A percentile compares a stretch with the other conserved stretches of the same genome.
phyloP scores from a whole-genome alignment of 352 stramenopile genomes.

The Globisporangium apiculatum region DNA sequence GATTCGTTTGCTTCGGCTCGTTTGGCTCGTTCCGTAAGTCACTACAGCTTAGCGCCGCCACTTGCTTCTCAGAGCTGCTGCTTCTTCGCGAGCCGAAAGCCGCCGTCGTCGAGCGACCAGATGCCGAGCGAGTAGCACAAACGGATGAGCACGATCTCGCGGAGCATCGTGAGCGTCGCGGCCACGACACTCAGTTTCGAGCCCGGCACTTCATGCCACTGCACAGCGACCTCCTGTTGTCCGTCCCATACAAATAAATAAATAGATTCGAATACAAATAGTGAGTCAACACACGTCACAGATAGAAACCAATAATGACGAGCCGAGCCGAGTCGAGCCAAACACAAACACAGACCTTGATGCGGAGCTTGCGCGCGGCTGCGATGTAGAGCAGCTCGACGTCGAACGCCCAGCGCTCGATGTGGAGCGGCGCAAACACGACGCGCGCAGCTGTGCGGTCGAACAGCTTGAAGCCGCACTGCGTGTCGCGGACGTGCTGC shows the following conservation, averaged over 20 bases:
- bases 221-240: slow-evolving; percentile 84
- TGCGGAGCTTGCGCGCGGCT: slow-evolving; percentile 35
- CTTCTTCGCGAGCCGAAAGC: slow-evolving; percentile 37
- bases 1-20: not conserved
- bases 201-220: slow-evolving; percentile 89
- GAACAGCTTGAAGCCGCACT: slow-evolving; percentile 95
- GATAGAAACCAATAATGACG: not conserved
- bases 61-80: not conserved
- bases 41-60: too few relatives aligned
- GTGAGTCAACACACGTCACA: slow-evolving; percentile 1
- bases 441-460: slow-evolving; percentile 72
- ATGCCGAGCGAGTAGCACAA: slow-evolving; percentile 88
- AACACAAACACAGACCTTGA: slow-evolving; percentile 33
- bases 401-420: slow-evolving; percentile 93
- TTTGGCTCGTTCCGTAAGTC: not conserved
- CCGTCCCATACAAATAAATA: slow-evolving; percentile 6
- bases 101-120: slow-evolving; percentile 72
- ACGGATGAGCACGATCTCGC: slow-evolving; percentile 88
- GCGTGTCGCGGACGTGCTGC: slow-evolving; percentile 86
- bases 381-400: slow-evolving; percentile 91
- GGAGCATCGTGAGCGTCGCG: slow-evolving; percentile 88
- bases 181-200: slow-evolving; percentile 88
- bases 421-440: slow-evolving; percentile 89
- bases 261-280: not conserved
- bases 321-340: not conserved